phyloP scores from a whole-genome alignment of 305 asterid genomes.

The Plantago lanceolata region DNA sequence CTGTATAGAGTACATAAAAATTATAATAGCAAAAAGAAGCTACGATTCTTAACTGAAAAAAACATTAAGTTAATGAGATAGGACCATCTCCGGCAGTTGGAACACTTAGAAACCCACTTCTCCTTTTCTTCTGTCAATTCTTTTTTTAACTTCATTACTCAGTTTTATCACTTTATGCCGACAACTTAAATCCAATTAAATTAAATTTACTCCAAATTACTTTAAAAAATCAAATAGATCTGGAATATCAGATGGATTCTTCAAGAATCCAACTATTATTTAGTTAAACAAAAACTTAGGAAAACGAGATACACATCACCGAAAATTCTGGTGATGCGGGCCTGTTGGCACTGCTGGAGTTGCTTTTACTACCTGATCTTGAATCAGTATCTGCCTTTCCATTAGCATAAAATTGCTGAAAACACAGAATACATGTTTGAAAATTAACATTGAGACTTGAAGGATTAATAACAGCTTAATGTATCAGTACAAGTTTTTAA shows the following conservation, averaged over 20 bases:
- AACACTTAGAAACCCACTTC: background rate
- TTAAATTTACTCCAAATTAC: too few species aligned
- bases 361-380: conserved; percentile 50
- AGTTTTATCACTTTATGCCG: too few species aligned
- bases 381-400: conserved; percentile 58
- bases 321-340: too few species aligned
- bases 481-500: conserved; percentile 4
- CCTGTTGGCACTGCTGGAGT: background rate
- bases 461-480: conserved; percentile 6
- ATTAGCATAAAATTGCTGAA: conserved; percentile 68
- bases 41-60: background rate
- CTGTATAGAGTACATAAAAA: conserved; percentile 40
- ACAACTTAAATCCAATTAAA: too few species aligned
- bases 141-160: too few species aligned
- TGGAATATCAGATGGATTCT: background rate
- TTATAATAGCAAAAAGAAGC: conserved; percentile 14
- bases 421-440: conserved; percentile 26
- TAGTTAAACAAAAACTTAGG: background rate
- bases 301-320: background rate
- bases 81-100: background rate
- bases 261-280: too few species aligned
- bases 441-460: conserved; percentile 17
- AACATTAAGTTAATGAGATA: background rate
- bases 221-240: too few species aligned
- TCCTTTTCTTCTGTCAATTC: background rate